Evolutionary conservation across 306 rosid species (phyloP).

Genomic region (Lablab purpureus): DNA sequence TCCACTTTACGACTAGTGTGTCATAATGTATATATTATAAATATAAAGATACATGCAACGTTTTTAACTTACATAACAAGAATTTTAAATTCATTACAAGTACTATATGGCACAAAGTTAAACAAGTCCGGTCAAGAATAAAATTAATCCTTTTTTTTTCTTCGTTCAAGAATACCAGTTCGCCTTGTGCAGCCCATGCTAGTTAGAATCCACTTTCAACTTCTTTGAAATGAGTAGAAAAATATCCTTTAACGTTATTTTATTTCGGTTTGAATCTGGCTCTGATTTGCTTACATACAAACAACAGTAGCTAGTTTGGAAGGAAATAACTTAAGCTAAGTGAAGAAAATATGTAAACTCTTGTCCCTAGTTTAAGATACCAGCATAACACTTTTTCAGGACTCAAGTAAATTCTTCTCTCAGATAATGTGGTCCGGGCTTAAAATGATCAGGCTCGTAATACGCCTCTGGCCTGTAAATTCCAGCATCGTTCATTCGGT

Average conservation of each 20-base stretch:
- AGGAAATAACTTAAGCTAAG: constrained; percentile 1
- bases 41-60: too few relatives aligned
- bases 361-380: constrained; percentile 26
- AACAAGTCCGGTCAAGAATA: too few relatives aligned
- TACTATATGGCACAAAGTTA: too few relatives aligned
- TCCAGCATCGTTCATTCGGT: constrained; percentile 83
- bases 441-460: constrained; percentile 75
- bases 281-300: constrained; percentile 31
- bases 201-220: not conserved
- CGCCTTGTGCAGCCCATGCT: not conserved
- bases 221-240: not conserved
- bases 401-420: constrained; percentile 62
- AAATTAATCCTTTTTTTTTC: too few relatives aligned
- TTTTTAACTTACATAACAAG: too few relatives aligned
- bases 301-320: constrained; percentile 20
- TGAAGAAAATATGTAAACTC: not conserved
- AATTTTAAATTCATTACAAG: too few relatives aligned
- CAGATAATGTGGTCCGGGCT: constrained; percentile 77
- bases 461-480: constrained; percentile 82
- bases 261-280: not conserved
- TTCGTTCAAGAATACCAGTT: not conserved
- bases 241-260: not conserved
- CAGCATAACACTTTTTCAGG: constrained; percentile 11
- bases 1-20: too few relatives aligned
- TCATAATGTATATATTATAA: too few relatives aligned